Evolutionary conservation across 2,329 filamentous ascomycete genomes (phyloP), one percentile per base, ranked within the genome.

Genomic region (Remersonia thermophila): DNA sequence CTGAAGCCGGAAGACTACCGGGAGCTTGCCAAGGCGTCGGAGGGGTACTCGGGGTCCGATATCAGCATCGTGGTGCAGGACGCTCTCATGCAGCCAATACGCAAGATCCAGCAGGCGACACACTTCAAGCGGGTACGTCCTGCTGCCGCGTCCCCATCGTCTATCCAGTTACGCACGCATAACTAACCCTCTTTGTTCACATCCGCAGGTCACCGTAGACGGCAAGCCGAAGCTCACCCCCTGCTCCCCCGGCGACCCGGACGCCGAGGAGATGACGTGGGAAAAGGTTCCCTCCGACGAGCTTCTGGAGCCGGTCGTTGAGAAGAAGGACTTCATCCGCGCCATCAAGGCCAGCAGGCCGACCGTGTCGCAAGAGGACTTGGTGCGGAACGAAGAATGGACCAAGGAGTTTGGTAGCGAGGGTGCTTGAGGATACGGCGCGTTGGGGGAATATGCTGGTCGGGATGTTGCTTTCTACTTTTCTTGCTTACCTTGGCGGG

Each of bases 341-440:
- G 89, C 91, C 1, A 81, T 98, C 52, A 87, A 85, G 54, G 77
- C 79, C 32, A 84, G 84, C 34, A 68, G 91, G 53, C 91, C 91
- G 15, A 96, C 91, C 0, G 91, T 98, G 36, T 91, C 85, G 35
- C 69, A 73, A 34, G 85, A 86, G 34, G 93, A 98, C 55, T 69
- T 98, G 31, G 71, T 76, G 47, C 72, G 75, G 52, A 95, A 89
- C 57, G 70, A 82, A 32, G 86, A 95, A 30, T 98, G 91, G 91
- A 98, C 91, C 8, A 73, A 80, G 51, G 87, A 96, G 62, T 96
- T 96, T 61, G 89, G 89, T 38, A 93, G 85, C 55, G 89, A 95
- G 57, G 89, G 89, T 13, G 66, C 68, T 47, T 72, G 51, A 42
- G 3, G n/a, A n/a, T n/a, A n/a, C 8, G 14, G 7, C 7, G 7